A percentile compares a stretch with the other conserved stretches of the same genome.
These are phyloP conservation scores for Mycoemilia scoparia DNA, from an alignment of 192 early-diverging fungal species.

Conservation along the genomic window DNA sequence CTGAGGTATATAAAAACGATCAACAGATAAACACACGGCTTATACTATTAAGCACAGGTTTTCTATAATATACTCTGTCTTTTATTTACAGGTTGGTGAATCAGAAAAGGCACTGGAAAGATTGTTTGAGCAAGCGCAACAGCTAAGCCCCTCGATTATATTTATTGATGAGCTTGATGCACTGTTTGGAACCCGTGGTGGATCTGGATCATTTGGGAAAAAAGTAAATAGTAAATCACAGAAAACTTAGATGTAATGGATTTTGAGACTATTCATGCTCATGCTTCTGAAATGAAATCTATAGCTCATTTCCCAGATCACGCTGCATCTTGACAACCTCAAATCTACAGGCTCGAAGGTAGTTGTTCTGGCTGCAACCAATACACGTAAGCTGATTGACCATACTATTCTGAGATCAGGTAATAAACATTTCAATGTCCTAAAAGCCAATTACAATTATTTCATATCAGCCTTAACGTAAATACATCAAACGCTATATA, in stretches of 20 bases:
- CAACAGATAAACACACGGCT: no score
- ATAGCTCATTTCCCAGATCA: constrained; percentile 52
- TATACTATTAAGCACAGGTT: no score
- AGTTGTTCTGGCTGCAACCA: constrained; percentile 74
- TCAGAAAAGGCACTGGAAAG: constrained; percentile 77
- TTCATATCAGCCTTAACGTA: no score
- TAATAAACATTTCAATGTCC: no score
- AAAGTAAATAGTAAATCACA: constrained; percentile 21
- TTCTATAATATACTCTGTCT: constrained; percentile 13
- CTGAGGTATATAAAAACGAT: constrained; percentile 57
- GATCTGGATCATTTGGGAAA: constrained; percentile 46
- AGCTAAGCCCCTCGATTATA: constrained; percentile 56
- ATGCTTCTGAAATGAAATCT: not conserved
- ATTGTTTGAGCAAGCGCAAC: constrained; percentile 51
- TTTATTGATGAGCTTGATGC: constrained; percentile 93
- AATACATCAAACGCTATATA: no score
- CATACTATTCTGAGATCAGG: constrained; percentile 62
- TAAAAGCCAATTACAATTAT: no score
- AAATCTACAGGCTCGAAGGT: constrained; percentile 32
- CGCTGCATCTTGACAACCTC: constrained; percentile 60
- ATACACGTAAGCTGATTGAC: constrained; percentile 59
- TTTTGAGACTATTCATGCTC: not conserved
- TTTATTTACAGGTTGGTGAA: no score
- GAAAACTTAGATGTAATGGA: not conserved
- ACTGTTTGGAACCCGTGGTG: constrained; percentile 55